Evolutionary conservation across 306 rosid species (phyloP).

Genomic region (Pterocarpus santalinus): DNA sequence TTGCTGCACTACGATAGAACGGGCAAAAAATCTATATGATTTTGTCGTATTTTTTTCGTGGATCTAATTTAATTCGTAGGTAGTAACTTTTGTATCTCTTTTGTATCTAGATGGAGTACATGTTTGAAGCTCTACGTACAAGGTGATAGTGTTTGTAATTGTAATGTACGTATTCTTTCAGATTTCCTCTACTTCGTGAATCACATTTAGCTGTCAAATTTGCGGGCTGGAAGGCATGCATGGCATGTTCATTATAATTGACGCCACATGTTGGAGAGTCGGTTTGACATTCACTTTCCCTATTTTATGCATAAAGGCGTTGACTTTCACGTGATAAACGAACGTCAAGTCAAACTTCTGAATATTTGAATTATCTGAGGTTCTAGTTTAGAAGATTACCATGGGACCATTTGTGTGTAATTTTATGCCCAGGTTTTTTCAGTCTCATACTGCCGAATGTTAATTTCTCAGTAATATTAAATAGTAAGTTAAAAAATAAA

Average conservation of each 20-base stretch:
- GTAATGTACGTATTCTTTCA: not conserved
- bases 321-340: slow-evolving; percentile 24
- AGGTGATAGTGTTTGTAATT: no score
- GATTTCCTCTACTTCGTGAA: not conserved
- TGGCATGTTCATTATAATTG: slow-evolving; percentile 16
- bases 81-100: not conserved
- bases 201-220: not conserved
- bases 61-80: not conserved
- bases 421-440: not conserved
- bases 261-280: slow-evolving; percentile 8
- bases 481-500: no score
- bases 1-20: no score
- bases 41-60: not conserved
- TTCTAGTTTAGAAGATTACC: not conserved
- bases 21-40: not conserved
- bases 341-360: not conserved
- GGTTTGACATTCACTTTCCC: slow-evolving; percentile 5
- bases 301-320: slow-evolving; percentile 10
- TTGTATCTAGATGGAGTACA: no score
- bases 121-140: no score
- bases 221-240: slow-evolving; percentile 16
- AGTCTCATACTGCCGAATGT: not conserved
- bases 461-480: not conserved
- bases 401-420: slow-evolving; percentile 1
- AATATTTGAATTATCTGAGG: not conserved